These are phyloP conservation scores for Scheffersomyces parashehatae DNA, from an alignment of 1,139 yeast species.

Conservation along the genomic window DNA sequence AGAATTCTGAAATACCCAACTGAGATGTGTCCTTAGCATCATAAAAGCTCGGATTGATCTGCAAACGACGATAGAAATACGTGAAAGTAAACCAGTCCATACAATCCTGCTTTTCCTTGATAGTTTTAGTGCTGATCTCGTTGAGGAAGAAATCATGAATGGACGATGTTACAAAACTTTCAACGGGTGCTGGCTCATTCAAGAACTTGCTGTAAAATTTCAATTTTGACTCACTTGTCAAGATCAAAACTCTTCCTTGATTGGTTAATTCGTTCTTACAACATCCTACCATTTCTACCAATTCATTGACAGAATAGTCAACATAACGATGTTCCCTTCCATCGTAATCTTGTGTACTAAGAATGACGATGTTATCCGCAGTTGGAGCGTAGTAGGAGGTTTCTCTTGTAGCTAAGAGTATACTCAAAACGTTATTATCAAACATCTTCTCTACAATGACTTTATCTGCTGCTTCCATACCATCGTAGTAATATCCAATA, in stretches of 20 bases:
- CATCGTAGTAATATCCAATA: constrained; percentile 64
- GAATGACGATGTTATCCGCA: constrained; percentile 56
- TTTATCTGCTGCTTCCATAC: constrained; percentile 59
- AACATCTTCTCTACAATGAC: constrained; percentile 56
- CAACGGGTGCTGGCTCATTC: constrained; percentile 77
- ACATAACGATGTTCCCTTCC: constrained; percentile 70
- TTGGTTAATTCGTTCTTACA: constrained; percentile 31
- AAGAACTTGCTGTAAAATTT: constrained; percentile 73
- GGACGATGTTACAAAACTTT: constrained; percentile 63
- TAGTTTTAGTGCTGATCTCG: constrained; percentile 68
- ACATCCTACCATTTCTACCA: constrained; percentile 75
- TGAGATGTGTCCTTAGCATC: constrained; percentile 67
- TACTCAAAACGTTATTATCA: constrained; percentile 46
- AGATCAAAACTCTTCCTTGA: constrained; percentile 46
- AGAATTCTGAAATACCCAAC: constrained; percentile 71
- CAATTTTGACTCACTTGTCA: constrained; percentile 57
- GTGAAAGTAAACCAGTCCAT: constrained; percentile 89
- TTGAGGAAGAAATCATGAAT: constrained; percentile 68
- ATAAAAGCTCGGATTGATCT: constrained; percentile 84
- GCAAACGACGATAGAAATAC: constrained; percentile 76
- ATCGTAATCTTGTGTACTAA: constrained; percentile 74
- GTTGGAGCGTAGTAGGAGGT: constrained; percentile 52
- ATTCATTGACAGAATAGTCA: constrained; percentile 65
- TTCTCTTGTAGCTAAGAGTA: constrained; percentile 61
- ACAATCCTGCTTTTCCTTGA: constrained; percentile 77